These are phyloP conservation scores for Haplosporangium sp. DNA, from an alignment of 371 early-diverging fungal species.

Conservation along the genomic window DNA sequence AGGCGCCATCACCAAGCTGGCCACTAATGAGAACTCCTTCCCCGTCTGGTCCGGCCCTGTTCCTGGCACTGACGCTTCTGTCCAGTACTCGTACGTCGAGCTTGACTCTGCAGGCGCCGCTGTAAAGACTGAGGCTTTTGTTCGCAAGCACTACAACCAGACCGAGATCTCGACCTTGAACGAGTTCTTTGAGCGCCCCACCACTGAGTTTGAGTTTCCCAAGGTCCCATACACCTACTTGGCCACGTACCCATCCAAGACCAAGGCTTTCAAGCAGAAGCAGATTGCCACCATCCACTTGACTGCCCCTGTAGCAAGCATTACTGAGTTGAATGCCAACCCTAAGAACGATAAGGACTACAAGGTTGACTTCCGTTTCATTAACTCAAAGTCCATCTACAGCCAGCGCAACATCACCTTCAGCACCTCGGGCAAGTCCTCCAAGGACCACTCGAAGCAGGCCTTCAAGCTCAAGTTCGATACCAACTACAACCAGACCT, in stretches of 20 bases:
- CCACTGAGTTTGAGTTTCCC: conserved; percentile 59
- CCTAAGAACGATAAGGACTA: conserved; percentile 38
- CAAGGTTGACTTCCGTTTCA: conserved; percentile 57
- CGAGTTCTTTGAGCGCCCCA: conserved; percentile 68
- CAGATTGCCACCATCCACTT: conserved; percentile 65
- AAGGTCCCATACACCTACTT: conserved; percentile 63
- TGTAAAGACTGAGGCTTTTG: conserved; percentile 31
- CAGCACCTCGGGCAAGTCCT: conserved; percentile 62
- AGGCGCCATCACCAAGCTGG: conserved; percentile 15
- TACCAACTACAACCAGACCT: conserved; percentile 48
- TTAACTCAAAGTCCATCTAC: conserved; percentile 57
- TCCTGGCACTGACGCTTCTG: conserved; percentile 9
- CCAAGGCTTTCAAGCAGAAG: conserved; percentile 51
- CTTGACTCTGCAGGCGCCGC: conserved; percentile 9
- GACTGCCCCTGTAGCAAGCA: conserved; percentile 50
- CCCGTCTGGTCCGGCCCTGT: conserved; percentile 29
- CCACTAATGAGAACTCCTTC: conserved; percentile 10
- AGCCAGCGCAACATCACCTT: conserved; percentile 56
- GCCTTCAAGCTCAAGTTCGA: conserved; percentile 62
- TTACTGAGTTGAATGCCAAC: conserved; percentile 42
- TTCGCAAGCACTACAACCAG: conserved; percentile 18
- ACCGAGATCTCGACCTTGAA: conserved; percentile 53
- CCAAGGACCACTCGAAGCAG: conserved; percentile 64
- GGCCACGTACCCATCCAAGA: conserved; percentile 38
- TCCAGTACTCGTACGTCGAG: conserved; percentile 36